Evolutionary conservation across 2,329 filamentous ascomycete genomes (phyloP).

Genomic region (Apiospora hydei): DNA sequence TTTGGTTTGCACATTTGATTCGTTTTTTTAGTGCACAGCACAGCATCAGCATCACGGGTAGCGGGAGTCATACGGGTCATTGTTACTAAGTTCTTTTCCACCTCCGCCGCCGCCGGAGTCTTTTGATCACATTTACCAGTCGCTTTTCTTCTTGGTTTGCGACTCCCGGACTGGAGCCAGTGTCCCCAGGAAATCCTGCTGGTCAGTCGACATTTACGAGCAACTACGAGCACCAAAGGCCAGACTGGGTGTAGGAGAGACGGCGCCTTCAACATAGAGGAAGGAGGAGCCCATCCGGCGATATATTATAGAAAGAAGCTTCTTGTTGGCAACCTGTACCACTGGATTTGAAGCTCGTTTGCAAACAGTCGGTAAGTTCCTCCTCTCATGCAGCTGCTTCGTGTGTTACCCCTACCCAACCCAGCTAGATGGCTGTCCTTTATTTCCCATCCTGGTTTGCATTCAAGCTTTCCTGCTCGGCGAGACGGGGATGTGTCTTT

Average conservation of each 20-base stretch:
- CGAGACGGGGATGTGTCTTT: neutral
- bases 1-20: neutral
- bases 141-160: neutral
- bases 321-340: neutral
- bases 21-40: neutral
- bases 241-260: neutral
- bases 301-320: neutral
- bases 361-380: neutral
- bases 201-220: neutral
- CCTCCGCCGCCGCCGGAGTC: neutral
- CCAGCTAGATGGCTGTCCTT: neutral
- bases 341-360: neutral
- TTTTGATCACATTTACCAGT: neutral
- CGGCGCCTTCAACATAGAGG: neutral
- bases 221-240: neutral
- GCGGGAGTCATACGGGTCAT: slow-evolving; percentile 10
- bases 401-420: neutral
- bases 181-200: neutral
- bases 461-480: neutral
- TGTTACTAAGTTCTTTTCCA: neutral
- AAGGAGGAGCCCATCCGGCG: neutral
- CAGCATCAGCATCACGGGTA: neutral
- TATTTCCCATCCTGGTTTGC: neutral
- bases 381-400: neutral
- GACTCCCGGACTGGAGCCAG: neutral